Conservation (phyloP, 257 asterid species). For the Plantago ovata region DNA sequence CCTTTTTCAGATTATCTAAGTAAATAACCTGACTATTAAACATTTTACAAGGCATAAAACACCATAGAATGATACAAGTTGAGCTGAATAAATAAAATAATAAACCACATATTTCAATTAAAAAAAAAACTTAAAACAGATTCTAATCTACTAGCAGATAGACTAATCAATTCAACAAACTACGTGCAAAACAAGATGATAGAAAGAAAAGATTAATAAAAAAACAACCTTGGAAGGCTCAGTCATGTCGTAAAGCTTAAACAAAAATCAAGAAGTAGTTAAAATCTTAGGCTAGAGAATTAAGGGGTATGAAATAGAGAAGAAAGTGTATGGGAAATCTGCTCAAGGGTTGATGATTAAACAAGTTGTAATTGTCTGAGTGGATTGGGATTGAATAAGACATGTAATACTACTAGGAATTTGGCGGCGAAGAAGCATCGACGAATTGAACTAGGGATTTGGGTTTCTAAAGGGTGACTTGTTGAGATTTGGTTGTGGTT, state of each 20-base stretch:
- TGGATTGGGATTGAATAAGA: slow-evolving; percentile 38
- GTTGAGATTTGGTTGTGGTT: background rate
- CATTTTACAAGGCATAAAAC: slow-evolving; percentile 4
- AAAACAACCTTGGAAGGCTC: slow-evolving; percentile 57
- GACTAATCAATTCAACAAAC: slow-evolving; percentile 10
- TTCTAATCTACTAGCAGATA: slow-evolving; percentile 16
- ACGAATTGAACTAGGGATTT: slow-evolving; percentile 24
- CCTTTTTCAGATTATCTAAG: slow-evolving; percentile 20
- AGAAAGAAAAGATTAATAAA: background rate
- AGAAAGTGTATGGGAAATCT: slow-evolving; percentile 29
- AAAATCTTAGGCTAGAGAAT: slow-evolving; percentile 22
- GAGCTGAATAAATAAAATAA: slow-evolving; percentile 1
- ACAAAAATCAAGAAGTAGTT: slow-evolving; percentile 16
- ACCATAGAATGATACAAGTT: background rate
- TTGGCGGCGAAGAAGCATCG: slow-evolving; percentile 40
- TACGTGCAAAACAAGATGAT: background rate
- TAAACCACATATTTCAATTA: slow-evolving; percentile 10
- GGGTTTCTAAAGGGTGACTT: background rate
- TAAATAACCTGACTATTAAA: slow-evolving; percentile 11
- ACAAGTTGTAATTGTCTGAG: slow-evolving; percentile 20
- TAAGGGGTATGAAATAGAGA: slow-evolving; percentile 30
- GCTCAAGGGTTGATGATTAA: slow-evolving; percentile 31
- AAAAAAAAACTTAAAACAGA: background rate
- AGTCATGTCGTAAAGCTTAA: slow-evolving; percentile 41
- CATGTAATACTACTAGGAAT: slow-evolving; percentile 43